A percentile compares a stretch with the other conserved stretches of the same genome.
These are phyloP conservation scores for Solioccasus polychromus DNA, from an alignment of 768 basidiomycete species.

Conservation along the genomic window DNA sequence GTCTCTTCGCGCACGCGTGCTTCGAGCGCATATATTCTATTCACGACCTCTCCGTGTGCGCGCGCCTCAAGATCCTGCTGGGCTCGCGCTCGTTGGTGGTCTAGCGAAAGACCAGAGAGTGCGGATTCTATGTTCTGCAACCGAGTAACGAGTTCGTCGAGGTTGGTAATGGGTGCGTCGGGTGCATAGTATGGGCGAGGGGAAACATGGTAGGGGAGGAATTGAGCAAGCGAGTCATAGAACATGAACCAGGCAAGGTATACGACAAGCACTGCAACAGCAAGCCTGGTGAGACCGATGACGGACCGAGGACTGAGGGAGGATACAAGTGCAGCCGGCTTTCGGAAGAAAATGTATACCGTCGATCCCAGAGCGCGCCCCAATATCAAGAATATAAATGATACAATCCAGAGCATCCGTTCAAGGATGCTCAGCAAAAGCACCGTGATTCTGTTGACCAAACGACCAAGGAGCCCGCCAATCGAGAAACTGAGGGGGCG, in stretches of 20 bases:
- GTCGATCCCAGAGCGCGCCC: constrained; percentile 50
- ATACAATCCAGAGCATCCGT: constrained; percentile 27
- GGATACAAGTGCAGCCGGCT: constrained; percentile 43
- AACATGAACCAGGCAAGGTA: constrained; percentile 47
- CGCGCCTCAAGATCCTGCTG: constrained; percentile 54
- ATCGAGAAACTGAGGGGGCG: constrained; percentile 37
- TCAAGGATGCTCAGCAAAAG: constrained; percentile 30
- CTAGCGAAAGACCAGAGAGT: constrained; percentile 56
- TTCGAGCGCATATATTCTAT: constrained; percentile 57
- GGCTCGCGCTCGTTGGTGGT: constrained; percentile 47
- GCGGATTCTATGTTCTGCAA: constrained; percentile 62
- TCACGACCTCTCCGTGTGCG: constrained; percentile 49
- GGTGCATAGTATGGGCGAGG: constrained; percentile 48
- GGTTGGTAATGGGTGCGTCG: constrained; percentile 57
- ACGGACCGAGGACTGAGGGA: constrained; percentile 33
- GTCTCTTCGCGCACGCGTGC: constrained; percentile 45
- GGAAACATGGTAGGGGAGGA: constrained; percentile 34
- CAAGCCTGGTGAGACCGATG: constrained; percentile 38
- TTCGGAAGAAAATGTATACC: constrained; percentile 45
- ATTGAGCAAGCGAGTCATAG: constrained; percentile 32
- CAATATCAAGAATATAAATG: constrained; percentile 38
- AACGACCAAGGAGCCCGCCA: constrained; percentile 43
- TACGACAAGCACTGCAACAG: constrained; percentile 41
- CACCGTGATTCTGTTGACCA: constrained; percentile 36
- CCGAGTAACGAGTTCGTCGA: constrained; percentile 62